These are phyloP conservation scores for Chalciporus sp. DNA, from an alignment of 1,284 basidiomycete species.

Conservation along the genomic window DNA sequence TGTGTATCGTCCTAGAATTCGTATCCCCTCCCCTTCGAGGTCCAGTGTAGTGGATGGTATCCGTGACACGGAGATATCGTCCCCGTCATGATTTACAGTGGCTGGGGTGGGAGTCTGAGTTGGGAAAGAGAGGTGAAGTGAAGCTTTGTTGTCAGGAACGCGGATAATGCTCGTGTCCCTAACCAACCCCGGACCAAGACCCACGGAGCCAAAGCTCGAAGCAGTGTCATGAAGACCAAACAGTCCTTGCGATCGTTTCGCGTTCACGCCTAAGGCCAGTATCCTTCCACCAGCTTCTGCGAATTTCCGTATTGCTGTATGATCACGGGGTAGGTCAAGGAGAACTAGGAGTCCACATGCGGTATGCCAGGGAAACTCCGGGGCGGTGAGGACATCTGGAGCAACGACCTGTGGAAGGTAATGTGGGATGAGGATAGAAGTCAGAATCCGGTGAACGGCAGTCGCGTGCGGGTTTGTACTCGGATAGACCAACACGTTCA, in stretches of 20 bases:
- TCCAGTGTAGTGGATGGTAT: conserved; percentile 15
- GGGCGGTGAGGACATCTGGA: conserved; percentile 50
- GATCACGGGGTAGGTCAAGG: conserved; percentile 56
- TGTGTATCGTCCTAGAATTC: conserved; percentile 22
- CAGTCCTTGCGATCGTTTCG: conserved; percentile 17
- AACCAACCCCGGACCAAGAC: conserved; percentile 19
- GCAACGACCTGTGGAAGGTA: conserved; percentile 78
- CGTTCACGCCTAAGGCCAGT: conserved; percentile 65
- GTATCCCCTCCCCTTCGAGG: conserved; percentile 14
- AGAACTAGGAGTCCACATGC: conserved; percentile 80
- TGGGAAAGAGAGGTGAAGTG: conserved; percentile 33
- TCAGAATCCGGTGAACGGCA: conserved; percentile 58
- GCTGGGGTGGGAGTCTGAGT: conserved; percentile 11
- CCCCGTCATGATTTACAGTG: conserved; percentile 14
- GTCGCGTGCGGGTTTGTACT: conserved; percentile 67
- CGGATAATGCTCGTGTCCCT: conserved; percentile 26
- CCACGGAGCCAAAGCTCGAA: conserved; percentile 10
- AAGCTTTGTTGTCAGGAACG: conserved; percentile 21
- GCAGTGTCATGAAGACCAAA: conserved; percentile 21
- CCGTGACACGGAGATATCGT: conserved; percentile 9
- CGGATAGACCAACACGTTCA: conserved; percentile 84
- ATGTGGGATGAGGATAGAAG: conserved; percentile 64
- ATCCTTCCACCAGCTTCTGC: conserved; percentile 71
- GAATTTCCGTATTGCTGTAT: conserved; percentile 59
- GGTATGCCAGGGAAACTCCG: conserved; percentile 71